Conservation (phyloP, 495 filamentous ascomycete species). For the Podospora anserina region DNA sequence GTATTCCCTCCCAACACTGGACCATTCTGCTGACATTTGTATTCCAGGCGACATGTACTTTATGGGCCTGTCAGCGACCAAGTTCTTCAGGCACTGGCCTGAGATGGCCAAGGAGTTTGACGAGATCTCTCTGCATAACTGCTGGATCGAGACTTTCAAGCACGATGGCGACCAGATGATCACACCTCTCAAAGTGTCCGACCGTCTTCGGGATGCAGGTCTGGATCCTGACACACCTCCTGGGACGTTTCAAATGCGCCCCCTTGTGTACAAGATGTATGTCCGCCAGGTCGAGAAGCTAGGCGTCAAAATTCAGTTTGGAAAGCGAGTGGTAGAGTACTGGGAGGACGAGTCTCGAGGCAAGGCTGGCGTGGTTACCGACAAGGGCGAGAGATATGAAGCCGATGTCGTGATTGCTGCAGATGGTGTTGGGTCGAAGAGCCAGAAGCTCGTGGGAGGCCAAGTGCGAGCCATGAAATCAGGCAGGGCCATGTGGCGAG, state of each 20-base stretch:
- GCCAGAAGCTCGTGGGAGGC: slow-evolving; percentile 48
- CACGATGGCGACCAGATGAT: slow-evolving; percentile 50
- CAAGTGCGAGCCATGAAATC: slow-evolving; percentile 47
- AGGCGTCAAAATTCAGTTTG: slow-evolving; percentile 52
- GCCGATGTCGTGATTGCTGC: slow-evolving; percentile 59
- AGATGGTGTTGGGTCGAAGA: slow-evolving; percentile 56
- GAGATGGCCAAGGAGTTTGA: slow-evolving; percentile 49
- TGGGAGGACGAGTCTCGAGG: slow-evolving; percentile 43
- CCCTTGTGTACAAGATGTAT: slow-evolving; percentile 56
- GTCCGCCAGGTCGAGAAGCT: slow-evolving; percentile 48
- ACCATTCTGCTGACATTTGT: neutral
- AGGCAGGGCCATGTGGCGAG: slow-evolving; percentile 54
- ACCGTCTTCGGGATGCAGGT: slow-evolving; percentile 36
- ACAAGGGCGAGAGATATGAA: slow-evolving; percentile 48
- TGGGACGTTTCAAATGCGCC: slow-evolving; percentile 46
- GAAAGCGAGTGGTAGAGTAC: slow-evolving; percentile 50
- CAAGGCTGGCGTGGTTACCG: slow-evolving; percentile 46
- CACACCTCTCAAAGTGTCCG: slow-evolving; percentile 38
- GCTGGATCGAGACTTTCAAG: slow-evolving; percentile 53
- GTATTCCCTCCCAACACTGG: neutral
- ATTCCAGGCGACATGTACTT: slow-evolving; percentile 54
- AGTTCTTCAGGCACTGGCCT: slow-evolving; percentile 57
- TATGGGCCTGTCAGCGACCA: slow-evolving; percentile 49
- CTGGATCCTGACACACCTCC: slow-evolving; percentile 39
- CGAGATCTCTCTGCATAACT: slow-evolving; percentile 44